Evolutionary conservation across 2,329 filamentous ascomycete species (phyloP), one percentile per base, ranked within the genome.

Genomic region (Graphiopsis chlorocephala): DNA sequence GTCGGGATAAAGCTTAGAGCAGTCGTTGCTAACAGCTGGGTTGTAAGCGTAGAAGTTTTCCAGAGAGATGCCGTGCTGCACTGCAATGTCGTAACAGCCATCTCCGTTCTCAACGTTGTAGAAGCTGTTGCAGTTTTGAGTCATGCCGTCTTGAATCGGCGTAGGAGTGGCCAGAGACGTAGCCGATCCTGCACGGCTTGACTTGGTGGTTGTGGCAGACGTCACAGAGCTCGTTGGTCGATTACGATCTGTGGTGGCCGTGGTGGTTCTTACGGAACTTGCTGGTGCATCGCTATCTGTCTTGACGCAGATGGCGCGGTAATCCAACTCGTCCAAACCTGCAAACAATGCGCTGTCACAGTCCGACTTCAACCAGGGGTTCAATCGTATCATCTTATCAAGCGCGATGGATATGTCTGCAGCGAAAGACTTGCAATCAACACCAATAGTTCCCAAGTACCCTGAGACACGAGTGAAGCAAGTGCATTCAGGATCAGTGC

Each of bases 31-130:
- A 26, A 64, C 50, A 14, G 63, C 65, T 57, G 65, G 65, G 25
- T 66, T 66, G 57, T 63, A 66, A 55, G 35, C 33, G 52, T 60
- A 63, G 23, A 65, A 65, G n/a, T 65, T n/a, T 12, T 26, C 15
- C 7, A 67, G 42, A 23, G 42, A 35, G 26, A 65, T 59, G 26
- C 38, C 63, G 63, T 65, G 35, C 29, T 45, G 14, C 14, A 28
- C 25, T 0, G 62, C 61, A n/a, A 67, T 67, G 52, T 10, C 52
- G 33, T 64, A 31, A 29, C 63, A 62, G 17, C 28, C 35, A 56
- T 65, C 63, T 25, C 57, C 63, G 6, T 28, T 57, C 28, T 48
- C 29, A 29, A 65, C 63, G 28, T 47, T 26, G 35, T 65, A 52
- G 55, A 64, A 64, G 23, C 35, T 59, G 55, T 64, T 60, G 47